phyloP scores from a whole-genome alignment of 331 rosid species.

The Stylosanthes scabra region DNA sequence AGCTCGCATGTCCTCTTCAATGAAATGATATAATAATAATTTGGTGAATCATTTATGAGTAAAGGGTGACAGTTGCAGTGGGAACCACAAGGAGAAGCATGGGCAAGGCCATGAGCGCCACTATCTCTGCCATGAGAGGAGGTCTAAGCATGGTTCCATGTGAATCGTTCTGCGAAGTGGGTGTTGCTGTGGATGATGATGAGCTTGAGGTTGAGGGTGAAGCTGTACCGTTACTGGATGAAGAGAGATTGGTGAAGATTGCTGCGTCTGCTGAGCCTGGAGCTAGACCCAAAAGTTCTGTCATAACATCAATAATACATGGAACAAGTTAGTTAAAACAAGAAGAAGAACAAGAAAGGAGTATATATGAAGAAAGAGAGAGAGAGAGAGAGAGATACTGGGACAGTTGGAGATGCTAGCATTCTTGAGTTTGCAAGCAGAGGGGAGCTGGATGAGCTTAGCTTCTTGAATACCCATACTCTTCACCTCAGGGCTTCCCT shows the following conservation, averaged over 20 bases:
- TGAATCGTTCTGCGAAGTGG: neutral
- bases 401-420: constrained; percentile 68
- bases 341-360: no score
- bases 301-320: no score
- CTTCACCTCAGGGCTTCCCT: constrained; percentile 51
- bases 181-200: neutral
- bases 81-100: constrained; percentile 41
- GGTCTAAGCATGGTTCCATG: constrained; percentile 41
- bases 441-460: constrained; percentile 66
- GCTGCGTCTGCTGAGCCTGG: constrained; percentile 77
- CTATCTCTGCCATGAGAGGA: constrained; percentile 9
- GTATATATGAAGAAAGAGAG: no score
- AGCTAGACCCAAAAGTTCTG: constrained; percentile 76
- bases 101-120: constrained; percentile 36
- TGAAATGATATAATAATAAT: no score
- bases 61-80: neutral
- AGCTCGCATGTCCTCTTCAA: no score
- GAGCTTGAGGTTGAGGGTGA: neutral
- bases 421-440: constrained; percentile 66
- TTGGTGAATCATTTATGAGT: neutral
- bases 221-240: constrained; percentile 25
- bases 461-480: constrained; percentile 60
- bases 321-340: no score
- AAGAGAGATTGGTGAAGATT: constrained; percentile 55
- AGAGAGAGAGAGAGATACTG: constrained; percentile 48